Percentiles rank a stretch among this genome's conserved stretches.
These are phyloP conservation scores for Podila clonocystis DNA, from an alignment of 192 early-diverging fungal genomes.

Conservation along the genomic window DNA sequence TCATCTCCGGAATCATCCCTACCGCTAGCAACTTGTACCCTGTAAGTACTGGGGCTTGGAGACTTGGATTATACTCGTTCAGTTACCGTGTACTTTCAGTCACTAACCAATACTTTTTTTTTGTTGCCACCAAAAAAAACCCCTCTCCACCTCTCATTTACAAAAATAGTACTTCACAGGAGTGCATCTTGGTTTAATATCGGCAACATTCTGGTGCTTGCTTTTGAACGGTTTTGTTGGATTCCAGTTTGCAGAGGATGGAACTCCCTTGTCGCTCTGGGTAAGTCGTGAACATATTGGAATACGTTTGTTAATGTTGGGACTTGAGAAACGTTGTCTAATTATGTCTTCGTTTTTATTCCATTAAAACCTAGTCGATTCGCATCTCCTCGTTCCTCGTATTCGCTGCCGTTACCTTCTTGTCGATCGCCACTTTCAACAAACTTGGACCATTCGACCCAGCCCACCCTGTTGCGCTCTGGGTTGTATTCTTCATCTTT, in stretches of 20 bases:
- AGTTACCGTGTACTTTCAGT: background rate
- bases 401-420: conserved; percentile 79
- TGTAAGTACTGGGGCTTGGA: conserved; percentile 28
- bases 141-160: conserved; percentile 1
- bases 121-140: too few relatives aligned
- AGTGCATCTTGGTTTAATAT: conserved; percentile 81
- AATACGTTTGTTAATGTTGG: background rate
- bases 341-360: background rate
- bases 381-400: conserved; percentile 85
- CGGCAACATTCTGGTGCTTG: conserved; percentile 92
- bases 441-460: conserved; percentile 69
- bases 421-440: conserved; percentile 87
- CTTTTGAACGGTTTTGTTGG: conserved; percentile 96
- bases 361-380: conserved; percentile 64
- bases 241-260: conserved; percentile 98
- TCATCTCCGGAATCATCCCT: conserved; percentile 93
- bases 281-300: conserved; percentile 22
- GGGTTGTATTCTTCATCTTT: conserved; percentile 90
- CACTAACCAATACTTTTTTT: background rate
- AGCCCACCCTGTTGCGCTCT: conserved; percentile 76
- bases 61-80: background rate
- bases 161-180: conserved; percentile 82
- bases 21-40: conserved; percentile 80
- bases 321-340: background rate
- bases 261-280: conserved; percentile 94